These are phyloP conservation scores for Amaranthus cruentus DNA, from an alignment of 148 eudicot genomes.

Conservation along the genomic window DNA sequence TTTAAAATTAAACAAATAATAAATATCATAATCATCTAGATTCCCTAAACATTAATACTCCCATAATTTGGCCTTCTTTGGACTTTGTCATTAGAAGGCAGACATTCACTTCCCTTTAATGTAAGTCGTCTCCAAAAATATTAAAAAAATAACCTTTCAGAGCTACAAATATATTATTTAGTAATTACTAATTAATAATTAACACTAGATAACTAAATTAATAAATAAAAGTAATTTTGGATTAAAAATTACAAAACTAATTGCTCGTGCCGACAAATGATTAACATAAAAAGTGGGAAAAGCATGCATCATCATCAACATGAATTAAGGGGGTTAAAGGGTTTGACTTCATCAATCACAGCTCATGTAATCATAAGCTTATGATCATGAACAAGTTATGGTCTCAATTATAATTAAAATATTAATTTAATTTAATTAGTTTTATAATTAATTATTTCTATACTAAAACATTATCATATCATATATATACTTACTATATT, in stretches of 20 bases:
- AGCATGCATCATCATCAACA: constrained; percentile 23
- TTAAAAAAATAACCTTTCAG: neutral
- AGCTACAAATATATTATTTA: neutral
- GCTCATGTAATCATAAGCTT: constrained; percentile 36
- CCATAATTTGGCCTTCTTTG: constrained; percentile 2
- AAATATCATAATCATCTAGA: constrained; percentile 23
- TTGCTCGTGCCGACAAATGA: constrained; percentile 35
- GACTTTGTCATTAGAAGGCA: constrained; percentile 12
- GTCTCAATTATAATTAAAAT: neutral
- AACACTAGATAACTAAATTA: neutral
- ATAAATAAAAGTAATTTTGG: constrained; percentile 13
- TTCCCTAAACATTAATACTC: constrained; percentile 18
- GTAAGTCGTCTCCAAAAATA: constrained; percentile 16
- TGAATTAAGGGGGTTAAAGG: constrained; percentile 11
- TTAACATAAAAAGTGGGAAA: constrained; percentile 38
- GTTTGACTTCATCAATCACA: constrained; percentile 31
- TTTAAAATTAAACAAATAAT: constrained; percentile 12
- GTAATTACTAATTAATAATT: neutral
- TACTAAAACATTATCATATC: no score
- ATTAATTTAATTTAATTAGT: neutral
- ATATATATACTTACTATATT: no score
- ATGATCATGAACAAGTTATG: constrained; percentile 24
- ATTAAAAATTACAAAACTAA: constrained; percentile 10
- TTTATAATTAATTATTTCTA: neutral
- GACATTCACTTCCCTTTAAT: constrained; percentile 26